phyloP scores from a whole-genome alignment of 177 flowering plant species.

The Vitis hybrid region DNA sequence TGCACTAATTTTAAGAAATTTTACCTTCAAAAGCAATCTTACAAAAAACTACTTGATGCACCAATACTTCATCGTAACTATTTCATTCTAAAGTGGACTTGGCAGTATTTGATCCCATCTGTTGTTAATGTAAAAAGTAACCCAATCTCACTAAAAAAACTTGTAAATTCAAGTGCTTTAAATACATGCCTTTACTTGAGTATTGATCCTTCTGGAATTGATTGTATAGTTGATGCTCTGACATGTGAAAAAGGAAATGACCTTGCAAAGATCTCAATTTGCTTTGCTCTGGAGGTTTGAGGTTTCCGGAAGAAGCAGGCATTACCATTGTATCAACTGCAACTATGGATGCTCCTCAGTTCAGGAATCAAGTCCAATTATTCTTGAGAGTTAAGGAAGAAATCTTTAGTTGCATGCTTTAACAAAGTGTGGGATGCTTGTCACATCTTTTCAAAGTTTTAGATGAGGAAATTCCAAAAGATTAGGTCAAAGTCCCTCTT shows the following conservation, averaged over 20 bases:
- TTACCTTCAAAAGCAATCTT: too few species aligned
- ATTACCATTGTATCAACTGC: neutral
- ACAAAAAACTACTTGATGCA: too few species aligned
- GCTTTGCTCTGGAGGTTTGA: neutral
- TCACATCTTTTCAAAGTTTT: conserved; percentile 30
- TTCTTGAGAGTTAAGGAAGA: conserved; percentile 15
- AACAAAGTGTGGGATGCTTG: conserved; percentile 32
- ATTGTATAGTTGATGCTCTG: neutral
- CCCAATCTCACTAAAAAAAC: neutral
- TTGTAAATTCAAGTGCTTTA: neutral
- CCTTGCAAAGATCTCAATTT: too few species aligned
- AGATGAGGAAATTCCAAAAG: conserved; percentile 29
- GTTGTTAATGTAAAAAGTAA: neutral
- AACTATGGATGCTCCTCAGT: conserved; percentile 3
- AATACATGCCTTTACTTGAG: neutral
- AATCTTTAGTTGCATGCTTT: conserved; percentile 27
- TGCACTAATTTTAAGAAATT: too few species aligned
- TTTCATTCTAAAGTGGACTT: too few species aligned
- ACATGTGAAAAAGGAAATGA: neutral
- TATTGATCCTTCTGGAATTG: neutral
- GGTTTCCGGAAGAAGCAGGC: neutral
- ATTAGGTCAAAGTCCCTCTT: conserved; percentile 32
- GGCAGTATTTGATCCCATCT: too few species aligned
- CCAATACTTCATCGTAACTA: too few species aligned
- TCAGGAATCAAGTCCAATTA: conserved; percentile 29